phyloP scores from a whole-genome alignment of 805 yeast genomes.

The Candida rishiriensis region DNA sequence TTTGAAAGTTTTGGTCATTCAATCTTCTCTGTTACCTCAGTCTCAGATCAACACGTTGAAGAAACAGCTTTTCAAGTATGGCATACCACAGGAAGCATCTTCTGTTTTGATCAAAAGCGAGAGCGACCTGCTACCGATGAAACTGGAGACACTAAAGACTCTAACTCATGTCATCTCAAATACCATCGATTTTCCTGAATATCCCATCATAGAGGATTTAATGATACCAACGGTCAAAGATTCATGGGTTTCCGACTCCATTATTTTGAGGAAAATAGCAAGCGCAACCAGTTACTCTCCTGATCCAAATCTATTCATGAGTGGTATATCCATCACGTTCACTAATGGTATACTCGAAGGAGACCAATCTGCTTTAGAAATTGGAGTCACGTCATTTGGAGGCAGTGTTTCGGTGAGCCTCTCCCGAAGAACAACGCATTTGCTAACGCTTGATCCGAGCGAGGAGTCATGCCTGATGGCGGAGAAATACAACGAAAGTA shows the following conservation, averaged over 20 bases:
- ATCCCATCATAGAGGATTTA: conserved; percentile 38
- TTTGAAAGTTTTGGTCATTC: conserved; percentile 14
- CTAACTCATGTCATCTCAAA: conserved; percentile 49
- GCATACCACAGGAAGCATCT: conserved; percentile 11
- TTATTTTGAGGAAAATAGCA: conserved; percentile 35
- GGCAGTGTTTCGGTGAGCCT: conserved; percentile 65
- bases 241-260: conserved; percentile 54
- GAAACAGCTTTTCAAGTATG: conserved; percentile 13
- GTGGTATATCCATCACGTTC: conserved; percentile 44
- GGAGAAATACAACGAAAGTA: conserved; percentile 23
- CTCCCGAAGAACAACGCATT: conserved; percentile 73
- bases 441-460: conserved; percentile 50
- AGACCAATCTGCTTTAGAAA: conserved; percentile 63
- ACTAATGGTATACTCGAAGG: conserved; percentile 54
- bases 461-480: conserved; percentile 44
- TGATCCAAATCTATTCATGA: conserved; percentile 61
- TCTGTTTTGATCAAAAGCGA: conserved; percentile 12
- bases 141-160: conserved; percentile 11
- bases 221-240: conserved; percentile 66
- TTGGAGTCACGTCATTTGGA: conserved; percentile 69
- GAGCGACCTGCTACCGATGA: conserved; percentile 9
- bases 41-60: conserved; percentile 10
- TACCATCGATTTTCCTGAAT: conserved; percentile 49
- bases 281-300: conserved; percentile 66
- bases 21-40: conserved; percentile 10